These are phyloP conservation scores for Penicillium pulvis DNA, from an alignment of 495 filamentous ascomycete species.

Conservation along the genomic window DNA sequence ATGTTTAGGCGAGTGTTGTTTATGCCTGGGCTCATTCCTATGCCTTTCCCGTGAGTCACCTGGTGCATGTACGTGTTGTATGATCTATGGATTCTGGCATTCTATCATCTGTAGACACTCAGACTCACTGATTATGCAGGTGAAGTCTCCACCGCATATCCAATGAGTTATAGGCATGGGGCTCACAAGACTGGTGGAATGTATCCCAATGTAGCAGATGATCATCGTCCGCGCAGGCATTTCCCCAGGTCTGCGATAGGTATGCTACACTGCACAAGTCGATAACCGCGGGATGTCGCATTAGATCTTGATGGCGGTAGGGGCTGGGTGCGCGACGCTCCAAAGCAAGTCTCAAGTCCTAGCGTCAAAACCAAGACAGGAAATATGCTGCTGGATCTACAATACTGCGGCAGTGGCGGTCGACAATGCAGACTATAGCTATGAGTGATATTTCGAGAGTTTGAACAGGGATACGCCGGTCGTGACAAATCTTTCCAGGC, in stretches of 20 bases:
- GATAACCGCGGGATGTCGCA: slow-evolving; percentile 15
- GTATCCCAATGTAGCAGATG: slow-evolving; percentile 6
- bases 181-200: slow-evolving; percentile 20
- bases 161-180: slow-evolving; percentile 10
- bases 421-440: background rate
- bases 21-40: background rate
- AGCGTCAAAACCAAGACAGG: slow-evolving; percentile 7
- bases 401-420: slow-evolving; percentile 10
- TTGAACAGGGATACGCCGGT: background rate
- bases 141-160: slow-evolving; percentile 5
- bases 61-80: background rate
- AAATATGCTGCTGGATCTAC: background rate
- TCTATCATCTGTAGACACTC: background rate
- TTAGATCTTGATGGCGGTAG: slow-evolving; percentile 2
- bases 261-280: slow-evolving; percentile 1
- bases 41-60: background rate
- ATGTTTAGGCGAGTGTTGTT: background rate
- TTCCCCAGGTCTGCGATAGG: background rate
- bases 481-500: background rate
- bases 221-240: slow-evolving; percentile 1
- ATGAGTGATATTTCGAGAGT: background rate
- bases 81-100: slow-evolving; percentile 1
- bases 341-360: slow-evolving; percentile 6
- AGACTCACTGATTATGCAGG: slow-evolving; percentile 10
- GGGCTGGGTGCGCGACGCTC: background rate